Evolutionary conservation across 2,329 filamentous ascomycete species (phyloP).

Genomic region (Camillea tinctor): DNA sequence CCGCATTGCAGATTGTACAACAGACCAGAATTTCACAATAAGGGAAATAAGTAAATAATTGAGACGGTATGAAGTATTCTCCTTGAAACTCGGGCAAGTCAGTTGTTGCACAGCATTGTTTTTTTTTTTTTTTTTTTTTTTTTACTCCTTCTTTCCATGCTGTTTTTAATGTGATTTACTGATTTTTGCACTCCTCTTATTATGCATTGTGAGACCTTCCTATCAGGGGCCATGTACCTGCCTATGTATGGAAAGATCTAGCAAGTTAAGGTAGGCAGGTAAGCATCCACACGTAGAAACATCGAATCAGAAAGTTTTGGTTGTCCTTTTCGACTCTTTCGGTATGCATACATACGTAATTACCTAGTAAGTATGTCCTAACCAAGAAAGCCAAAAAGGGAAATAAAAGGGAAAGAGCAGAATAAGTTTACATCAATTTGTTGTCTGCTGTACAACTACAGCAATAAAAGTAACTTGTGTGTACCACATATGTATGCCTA

Average conservation of each 20-base stretch:
- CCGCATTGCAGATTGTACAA: not conserved
- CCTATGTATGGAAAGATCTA: not conserved
- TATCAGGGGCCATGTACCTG: not conserved
- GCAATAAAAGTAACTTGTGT: too few species aligned
- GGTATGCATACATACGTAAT: too few species aligned
- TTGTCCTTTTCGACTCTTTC: not conserved
- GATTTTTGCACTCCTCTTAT: not conserved
- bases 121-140: not conserved
- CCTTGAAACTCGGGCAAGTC: not conserved
- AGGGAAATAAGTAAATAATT: not conserved
- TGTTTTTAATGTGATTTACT: too few species aligned
- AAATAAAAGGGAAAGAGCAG: too few species aligned
- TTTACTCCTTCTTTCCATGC: too few species aligned
- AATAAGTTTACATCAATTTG: too few species aligned
- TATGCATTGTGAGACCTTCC: not conserved
- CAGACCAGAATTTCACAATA: not conserved
- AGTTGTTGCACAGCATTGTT: not conserved
- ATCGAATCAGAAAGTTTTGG: not conserved
- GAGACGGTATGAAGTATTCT: not conserved
- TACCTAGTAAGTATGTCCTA: too few species aligned
- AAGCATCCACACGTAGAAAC: not conserved
- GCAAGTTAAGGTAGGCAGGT: not conserved
- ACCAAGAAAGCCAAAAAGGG: too few species aligned
- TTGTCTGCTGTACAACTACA: too few species aligned
- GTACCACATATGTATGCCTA: too few species aligned